A percentile compares a stretch with the other conserved stretches of the same genome.
These are phyloP conservation scores for Dryas alaskensis DNA, from an alignment of 306 rosid species.

Conservation along the genomic window DNA sequence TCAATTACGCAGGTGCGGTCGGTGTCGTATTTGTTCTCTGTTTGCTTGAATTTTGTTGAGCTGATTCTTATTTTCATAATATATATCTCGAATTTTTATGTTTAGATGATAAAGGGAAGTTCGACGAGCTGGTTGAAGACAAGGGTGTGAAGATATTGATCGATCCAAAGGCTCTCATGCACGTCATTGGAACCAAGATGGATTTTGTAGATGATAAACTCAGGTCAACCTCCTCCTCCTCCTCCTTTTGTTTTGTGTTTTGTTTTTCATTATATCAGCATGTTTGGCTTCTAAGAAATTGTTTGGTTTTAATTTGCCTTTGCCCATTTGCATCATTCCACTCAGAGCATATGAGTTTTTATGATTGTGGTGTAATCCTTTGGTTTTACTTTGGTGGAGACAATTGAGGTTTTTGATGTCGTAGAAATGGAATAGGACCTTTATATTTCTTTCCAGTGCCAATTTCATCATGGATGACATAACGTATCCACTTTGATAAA, in stretches of 20 bases:
- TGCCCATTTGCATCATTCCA: neutral
- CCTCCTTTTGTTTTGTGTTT: neutral
- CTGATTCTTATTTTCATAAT: neutral
- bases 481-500: neutral
- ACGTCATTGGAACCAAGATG: constrained; percentile 94
- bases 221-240: constrained; percentile 40
- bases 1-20: constrained; percentile 71
- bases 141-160: constrained; percentile 86
- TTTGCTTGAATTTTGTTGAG: neutral
- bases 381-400: neutral
- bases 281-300: neutral
- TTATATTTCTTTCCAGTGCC: neutral
- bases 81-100: neutral
- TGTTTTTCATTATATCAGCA: neutral
- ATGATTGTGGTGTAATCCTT: neutral
- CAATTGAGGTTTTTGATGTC: neutral
- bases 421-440: neutral
- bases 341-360: neutral
- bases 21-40: no score
- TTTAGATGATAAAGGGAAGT: constrained; percentile 88
- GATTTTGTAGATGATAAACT: constrained; percentile 94
- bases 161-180: constrained; percentile 97
- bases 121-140: constrained; percentile 88
- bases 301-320: neutral
- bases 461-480: neutral